phyloP scores from a whole-genome alignment of 331 rosid species.

The Malus hybrid region DNA sequence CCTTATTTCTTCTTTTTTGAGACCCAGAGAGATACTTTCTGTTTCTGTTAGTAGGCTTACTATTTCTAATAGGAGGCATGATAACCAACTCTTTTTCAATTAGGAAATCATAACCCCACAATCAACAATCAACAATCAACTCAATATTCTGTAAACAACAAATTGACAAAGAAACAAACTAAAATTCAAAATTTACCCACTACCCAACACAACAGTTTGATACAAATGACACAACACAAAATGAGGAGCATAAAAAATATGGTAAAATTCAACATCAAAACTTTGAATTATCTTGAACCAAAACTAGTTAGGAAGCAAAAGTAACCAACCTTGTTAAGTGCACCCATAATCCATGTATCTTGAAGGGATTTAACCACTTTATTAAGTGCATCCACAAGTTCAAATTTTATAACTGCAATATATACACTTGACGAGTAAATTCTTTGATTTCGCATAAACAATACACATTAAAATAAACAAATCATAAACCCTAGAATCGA shows the following conservation, averaged over 20 bases:
- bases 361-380: slow-evolving; percentile 78
- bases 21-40: too few relatives aligned
- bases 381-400: slow-evolving; percentile 79
- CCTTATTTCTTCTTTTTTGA: too few relatives aligned
- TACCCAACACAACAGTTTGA: not conserved
- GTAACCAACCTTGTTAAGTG: slow-evolving; percentile 29
- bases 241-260: not conserved
- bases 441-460: not conserved
- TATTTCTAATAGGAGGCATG: too few relatives aligned
- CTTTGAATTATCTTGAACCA: not conserved
- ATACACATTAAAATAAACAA: not conserved
- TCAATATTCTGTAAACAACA: too few relatives aligned
- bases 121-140: too few relatives aligned
- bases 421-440: not conserved
- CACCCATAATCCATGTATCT: slow-evolving; percentile 76
- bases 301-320: not conserved
- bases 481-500: too few relatives aligned
- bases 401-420: slow-evolving; percentile 57
- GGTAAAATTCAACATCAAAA: not conserved
- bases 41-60: too few relatives aligned
- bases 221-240: not conserved
- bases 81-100: too few relatives aligned
- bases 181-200: too few relatives aligned
- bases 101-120: too few relatives aligned
- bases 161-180: too few relatives aligned